A percentile compares a stretch with the other conserved stretches of the same genome.
These are phyloP conservation scores for Pythium brachiatum DNA, from an alignment of 352 stramenopile species.

Conservation along the genomic window DNA sequence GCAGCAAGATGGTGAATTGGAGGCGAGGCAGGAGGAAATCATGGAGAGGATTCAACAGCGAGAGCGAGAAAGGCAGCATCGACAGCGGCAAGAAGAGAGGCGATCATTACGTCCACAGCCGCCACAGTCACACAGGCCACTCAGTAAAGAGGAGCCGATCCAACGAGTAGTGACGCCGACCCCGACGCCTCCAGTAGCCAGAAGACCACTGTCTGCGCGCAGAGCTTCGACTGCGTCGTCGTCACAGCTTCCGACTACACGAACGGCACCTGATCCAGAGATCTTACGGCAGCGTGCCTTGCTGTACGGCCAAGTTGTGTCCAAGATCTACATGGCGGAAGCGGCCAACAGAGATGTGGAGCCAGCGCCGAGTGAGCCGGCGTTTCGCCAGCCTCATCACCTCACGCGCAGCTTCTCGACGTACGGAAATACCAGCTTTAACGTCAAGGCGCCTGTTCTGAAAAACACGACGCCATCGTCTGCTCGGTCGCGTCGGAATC, in stretches of 20 bases:
- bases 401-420: constrained; percentile 31
- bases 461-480: constrained; percentile 10
- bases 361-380: neutral
- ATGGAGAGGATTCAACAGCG: constrained; percentile 19
- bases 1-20: constrained; percentile 17
- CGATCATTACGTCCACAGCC: neutral
- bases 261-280: constrained; percentile 17
- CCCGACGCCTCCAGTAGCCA: constrained; percentile 1
- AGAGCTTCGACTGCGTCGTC: constrained; percentile 4
- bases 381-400: constrained; percentile 17
- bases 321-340: constrained; percentile 41
- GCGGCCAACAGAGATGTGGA: neutral
- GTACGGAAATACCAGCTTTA: constrained; percentile 23
- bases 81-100: constrained; percentile 7
- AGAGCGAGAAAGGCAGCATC: constrained; percentile 19
- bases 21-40: constrained; percentile 29
- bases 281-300: constrained; percentile 41
- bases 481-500: neutral
- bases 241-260: neutral
- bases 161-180: constrained; percentile 8
- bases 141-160: constrained; percentile 17
- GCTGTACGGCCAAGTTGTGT: constrained; percentile 53
- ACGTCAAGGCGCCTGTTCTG: constrained; percentile 21
- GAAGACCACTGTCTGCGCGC: constrained; percentile 32
- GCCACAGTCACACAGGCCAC: neutral